These are phyloP conservation scores for Lachancea lanzarotensis DNA, from an alignment of 805 yeast genomes.

Conservation along the genomic window DNA sequence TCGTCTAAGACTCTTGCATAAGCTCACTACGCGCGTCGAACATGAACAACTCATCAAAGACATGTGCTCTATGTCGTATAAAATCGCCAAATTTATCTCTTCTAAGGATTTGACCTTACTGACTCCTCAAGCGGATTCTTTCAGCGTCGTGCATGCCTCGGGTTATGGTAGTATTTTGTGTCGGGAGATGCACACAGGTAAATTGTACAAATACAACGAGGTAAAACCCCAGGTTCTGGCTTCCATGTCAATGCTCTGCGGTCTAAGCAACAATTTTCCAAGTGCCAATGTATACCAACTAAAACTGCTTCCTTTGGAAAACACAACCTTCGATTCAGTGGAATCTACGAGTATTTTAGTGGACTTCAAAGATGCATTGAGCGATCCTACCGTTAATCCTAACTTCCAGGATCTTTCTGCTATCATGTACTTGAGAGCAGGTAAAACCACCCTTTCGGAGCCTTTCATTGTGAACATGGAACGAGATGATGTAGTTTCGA, in stretches of 20 bases:
- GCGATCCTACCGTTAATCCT: conserved; percentile 53
- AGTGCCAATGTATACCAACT: conserved; percentile 31
- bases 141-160: conserved; percentile 39
- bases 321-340: conserved; percentile 42
- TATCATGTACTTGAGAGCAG: conserved; percentile 61
- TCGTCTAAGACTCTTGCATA: conserved; percentile 45
- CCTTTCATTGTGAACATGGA: conserved; percentile 66
- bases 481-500: conserved; percentile 48
- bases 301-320: conserved; percentile 40
- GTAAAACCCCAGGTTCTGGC: conserved; percentile 55
- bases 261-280: conserved; percentile 70
- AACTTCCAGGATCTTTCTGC: conserved; percentile 65
- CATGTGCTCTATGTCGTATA: conserved; percentile 47
- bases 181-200: conserved; percentile 55
- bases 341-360: conserved; percentile 58
- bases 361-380: conserved; percentile 64
- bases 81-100: conserved; percentile 54
- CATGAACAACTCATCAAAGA: conserved; percentile 41
- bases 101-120: conserved; percentile 33
- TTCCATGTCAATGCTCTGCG: conserved; percentile 60
- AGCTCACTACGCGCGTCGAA: conserved; percentile 52
- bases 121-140: conserved; percentile 24
- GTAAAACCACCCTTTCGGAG: conserved; percentile 62
- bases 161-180: conserved; percentile 66
- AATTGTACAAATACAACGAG: conserved; percentile 39